These are phyloP conservation scores for Gracilaria vermiculophylla DNA, from an alignment of 23 red algal species.

Conservation along the genomic window DNA sequence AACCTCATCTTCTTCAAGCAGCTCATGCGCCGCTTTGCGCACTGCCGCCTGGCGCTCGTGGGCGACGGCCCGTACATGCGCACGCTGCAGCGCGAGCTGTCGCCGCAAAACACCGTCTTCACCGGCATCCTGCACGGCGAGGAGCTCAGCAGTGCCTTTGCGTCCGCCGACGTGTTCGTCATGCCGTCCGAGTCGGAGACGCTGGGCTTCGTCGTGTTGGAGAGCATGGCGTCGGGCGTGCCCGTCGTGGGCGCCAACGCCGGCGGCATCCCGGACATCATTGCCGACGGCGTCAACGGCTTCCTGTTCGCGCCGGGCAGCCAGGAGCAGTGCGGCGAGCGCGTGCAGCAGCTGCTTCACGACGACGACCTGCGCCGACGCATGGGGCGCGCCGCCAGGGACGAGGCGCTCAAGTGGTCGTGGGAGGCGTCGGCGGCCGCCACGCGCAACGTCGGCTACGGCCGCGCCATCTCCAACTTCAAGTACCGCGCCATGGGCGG, in stretches of 20 bases:
- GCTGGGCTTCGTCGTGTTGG: constrained; percentile 96
- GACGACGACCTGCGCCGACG: constrained; percentile 35
- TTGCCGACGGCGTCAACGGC: constrained; percentile 68
- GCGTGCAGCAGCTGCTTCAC: constrained; percentile 52
- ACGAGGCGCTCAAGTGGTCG: constrained; percentile 81
- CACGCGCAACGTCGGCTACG: constrained; percentile 85
- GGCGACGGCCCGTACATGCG: constrained; percentile 84
- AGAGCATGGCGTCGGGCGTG: constrained; percentile 92
- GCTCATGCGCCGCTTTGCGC: constrained; percentile 61
- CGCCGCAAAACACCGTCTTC: constrained; percentile 60
- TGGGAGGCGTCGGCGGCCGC: constrained; percentile 89
- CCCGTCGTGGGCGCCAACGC: constrained; percentile 85
- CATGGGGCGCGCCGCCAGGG: constrained; percentile 59
- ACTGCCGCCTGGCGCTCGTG: constrained; percentile 84
- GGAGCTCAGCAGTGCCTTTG: constrained; percentile 84
- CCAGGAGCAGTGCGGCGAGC: constrained; percentile 36
- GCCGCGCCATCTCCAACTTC: constrained; percentile 89
- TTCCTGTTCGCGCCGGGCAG: constrained; percentile 78
- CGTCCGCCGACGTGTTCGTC: constrained; percentile 93
- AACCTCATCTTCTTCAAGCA: constrained; percentile 76
- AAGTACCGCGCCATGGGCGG: constrained; percentile 78
- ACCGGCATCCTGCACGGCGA: constrained; percentile 86
- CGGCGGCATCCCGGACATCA: constrained; percentile 91
- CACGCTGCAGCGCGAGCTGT: constrained; percentile 68
- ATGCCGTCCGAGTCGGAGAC: constrained; percentile 98